Evolutionary conservation across 306 rosid species (phyloP).

Genomic region (Cucumis melo): DNA sequence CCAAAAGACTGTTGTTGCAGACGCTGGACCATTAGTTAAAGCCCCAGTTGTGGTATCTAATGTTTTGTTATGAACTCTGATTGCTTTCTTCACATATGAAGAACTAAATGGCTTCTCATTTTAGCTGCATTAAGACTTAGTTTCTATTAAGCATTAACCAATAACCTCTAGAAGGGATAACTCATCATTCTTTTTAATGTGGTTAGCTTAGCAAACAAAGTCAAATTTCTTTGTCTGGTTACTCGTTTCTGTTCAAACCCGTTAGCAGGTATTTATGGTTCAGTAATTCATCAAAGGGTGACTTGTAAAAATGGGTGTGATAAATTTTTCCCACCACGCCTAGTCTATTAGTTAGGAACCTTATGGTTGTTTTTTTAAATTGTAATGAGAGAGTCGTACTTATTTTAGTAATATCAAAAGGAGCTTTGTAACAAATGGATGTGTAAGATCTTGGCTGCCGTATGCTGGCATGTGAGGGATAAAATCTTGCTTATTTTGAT

Average conservation of each 20-base stretch:
- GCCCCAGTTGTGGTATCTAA: conserved; percentile 67
- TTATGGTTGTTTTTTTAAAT: background rate
- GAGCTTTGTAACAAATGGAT: background rate
- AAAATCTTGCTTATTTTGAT: background rate
- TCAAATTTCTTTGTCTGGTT: background rate
- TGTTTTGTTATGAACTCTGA: conserved; percentile 2
- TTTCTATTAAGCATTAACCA: background rate
- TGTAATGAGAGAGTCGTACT: background rate
- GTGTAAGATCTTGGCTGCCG: background rate
- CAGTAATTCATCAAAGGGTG: background rate
- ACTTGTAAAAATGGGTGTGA: background rate
- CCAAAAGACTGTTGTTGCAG: conserved; percentile 55
- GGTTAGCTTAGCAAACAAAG: background rate
- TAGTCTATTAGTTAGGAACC: background rate
- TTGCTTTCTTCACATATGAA: conserved; percentile 10
- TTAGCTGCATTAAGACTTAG: background rate
- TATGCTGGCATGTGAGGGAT: background rate
- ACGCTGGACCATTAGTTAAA: conserved; percentile 51
- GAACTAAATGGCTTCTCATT: background rate
- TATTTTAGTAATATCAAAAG: background rate
- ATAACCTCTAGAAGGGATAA: background rate
- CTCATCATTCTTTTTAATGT: background rate
- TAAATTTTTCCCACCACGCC: background rate
- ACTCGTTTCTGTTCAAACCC: background rate
- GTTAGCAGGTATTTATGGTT: background rate